Evolutionary conservation across 331 rosid species (phyloP), one percentile per base, ranked within the genome.

Genomic region (Malus hybrid): DNA sequence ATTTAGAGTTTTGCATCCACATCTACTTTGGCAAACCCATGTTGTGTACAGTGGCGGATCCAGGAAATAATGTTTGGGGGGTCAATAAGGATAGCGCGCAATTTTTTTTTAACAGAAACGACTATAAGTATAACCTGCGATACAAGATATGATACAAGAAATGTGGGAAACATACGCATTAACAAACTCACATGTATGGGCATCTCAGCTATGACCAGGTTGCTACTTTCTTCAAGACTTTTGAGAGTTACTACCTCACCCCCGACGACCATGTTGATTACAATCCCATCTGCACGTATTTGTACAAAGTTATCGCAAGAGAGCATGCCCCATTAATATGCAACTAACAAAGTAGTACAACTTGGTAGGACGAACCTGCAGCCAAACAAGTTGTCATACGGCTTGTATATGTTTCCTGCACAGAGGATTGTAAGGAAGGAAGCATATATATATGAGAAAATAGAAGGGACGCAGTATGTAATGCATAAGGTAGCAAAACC

Each of bases 251-350:
- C 93, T 70, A 94, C 96, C 85, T 94, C 99, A 24, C 97, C 97
- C 66, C 97, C 96, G 63, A 87, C 93, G 63, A 91, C 97, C 99
- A 94, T 94, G 77, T 90, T 94, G 90, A 92, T 94, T 55, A 92
- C 89, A 81, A 92, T 78, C 78, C 97, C 99, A 84, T 94, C 97
- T 94, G 83, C 86, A 84, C 61, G 55, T 20, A 81, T 56, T 76
- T 72, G 62, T 24, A 60, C 55, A 72, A 78, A 84, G 79, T 74
- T 61, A 83, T 29, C 78, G 71, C 74, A 77, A 67, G 57, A 73
- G 44, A 39, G 63, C 79, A 64, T 76, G 61, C 52, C 73, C 61
- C 71, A 65, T 77, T 39, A 58, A 55, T 67, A 79, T 32, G 61
- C 66, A 69, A 63, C 36, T 65, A 66, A 65, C 53, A 70, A 73